Conservation (phyloP, 2,329 filamentous ascomycete genomes). For the Fusarium stilboides region DNA sequence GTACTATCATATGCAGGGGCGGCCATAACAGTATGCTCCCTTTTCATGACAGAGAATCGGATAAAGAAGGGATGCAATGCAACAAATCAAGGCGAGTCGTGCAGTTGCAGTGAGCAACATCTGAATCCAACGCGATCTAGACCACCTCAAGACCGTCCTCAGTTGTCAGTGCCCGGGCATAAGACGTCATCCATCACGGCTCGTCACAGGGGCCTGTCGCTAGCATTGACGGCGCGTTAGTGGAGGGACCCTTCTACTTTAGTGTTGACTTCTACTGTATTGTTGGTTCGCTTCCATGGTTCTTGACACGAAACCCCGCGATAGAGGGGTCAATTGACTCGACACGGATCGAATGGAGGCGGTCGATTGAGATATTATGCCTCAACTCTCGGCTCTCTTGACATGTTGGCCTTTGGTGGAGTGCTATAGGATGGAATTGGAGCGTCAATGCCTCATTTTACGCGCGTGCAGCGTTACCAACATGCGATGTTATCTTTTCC, state of each 20-base stretch:
- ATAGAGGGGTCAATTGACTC: slow-evolving; percentile 37
- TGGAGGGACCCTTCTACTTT: slow-evolving; percentile 22
- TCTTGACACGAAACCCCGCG: slow-evolving; percentile 32
- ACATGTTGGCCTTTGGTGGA: neutral
- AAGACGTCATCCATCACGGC: slow-evolving; percentile 38
- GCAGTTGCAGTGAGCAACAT: slow-evolving; percentile 11
- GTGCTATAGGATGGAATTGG: slow-evolving; percentile 14
- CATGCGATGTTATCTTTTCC: slow-evolving; percentile 27
- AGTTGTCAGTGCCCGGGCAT: slow-evolving; percentile 1
- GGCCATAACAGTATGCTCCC: slow-evolving; percentile 13
- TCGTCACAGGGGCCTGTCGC: slow-evolving; percentile 22
- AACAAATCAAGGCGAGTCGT: slow-evolving; percentile 31
- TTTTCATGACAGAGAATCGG: neutral
- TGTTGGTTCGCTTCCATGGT: slow-evolving; percentile 29
- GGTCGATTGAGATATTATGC: slow-evolving; percentile 32
- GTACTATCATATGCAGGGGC: slow-evolving; percentile 7
- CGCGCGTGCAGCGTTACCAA: slow-evolving; percentile 25
- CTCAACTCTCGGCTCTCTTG: slow-evolving; percentile 18
- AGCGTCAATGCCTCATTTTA: neutral
- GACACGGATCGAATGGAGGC: neutral
- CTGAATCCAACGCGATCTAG: slow-evolving; percentile 35
- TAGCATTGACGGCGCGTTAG: slow-evolving; percentile 19
- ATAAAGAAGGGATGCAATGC: neutral
- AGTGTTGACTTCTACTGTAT: slow-evolving; percentile 12
- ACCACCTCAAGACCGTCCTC: slow-evolving; percentile 17